Evolutionary conservation across 305 asterid species (phyloP), one percentile per base, ranked within the genome.

Genomic region (Caryopteris hybrid): DNA sequence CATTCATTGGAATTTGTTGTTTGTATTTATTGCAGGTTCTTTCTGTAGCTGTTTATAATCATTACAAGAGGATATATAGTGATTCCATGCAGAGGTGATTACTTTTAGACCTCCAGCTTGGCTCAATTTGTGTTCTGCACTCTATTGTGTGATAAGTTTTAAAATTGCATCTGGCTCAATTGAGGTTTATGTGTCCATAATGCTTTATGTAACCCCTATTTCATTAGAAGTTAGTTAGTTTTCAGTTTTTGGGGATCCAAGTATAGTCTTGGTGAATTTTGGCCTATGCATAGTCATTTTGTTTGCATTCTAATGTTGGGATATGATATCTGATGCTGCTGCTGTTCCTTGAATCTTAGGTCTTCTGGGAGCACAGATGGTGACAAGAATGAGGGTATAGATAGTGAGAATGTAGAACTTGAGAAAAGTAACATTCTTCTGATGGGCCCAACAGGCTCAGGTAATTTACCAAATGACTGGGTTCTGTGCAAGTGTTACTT

Each of bases 371-470:
- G 83, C 68, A 64, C 86, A 29, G 88, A 67, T 48, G 76, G 82
- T 75, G 79, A 78, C 50, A 84, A 79, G 64, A 33, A 73, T 13
- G 91, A 86, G 42, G 79, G 81, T 46, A 64, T 79, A 3, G 97
- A 88, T 64, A 43, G 51, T 72, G 97, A 90, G 75, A 66, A 79
- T 5, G 97, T 90, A 61, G 98, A 92, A 76, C 89, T 92, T 64
- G 98, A 92, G 86, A 92, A 92, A 80, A 92, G 98, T 83, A 92
- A 92, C 86, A 90, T 92, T 81, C 97, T 92, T 77, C 68, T 92
- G 69, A 86, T 92, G 97, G 98, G 98, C 53, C 98, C 98, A 2
- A 92, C 98, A 41, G 98, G 98, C 71, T 92, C 98, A 86, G 98
- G 98, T 91, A 93, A 87, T 73, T 79, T 75, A 70, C 73, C 48